Evolutionary conservation across 164 flowering plant genomes (phyloP), one percentile per base, ranked within the genome.

Genomic region (Annona cherimola): DNA sequence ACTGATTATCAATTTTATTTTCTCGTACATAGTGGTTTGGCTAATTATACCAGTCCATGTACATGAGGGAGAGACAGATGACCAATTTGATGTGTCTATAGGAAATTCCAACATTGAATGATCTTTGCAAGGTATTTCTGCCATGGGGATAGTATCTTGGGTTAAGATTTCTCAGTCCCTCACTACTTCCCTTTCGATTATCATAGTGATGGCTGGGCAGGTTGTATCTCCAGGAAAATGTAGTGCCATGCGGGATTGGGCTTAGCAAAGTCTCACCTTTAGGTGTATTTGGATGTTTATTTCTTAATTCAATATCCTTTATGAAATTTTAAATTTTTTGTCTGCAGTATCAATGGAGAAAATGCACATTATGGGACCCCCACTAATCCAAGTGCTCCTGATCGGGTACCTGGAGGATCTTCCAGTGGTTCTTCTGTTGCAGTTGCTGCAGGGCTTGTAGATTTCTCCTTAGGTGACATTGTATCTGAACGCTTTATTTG

Each of bases 361-460:
- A 95, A 93, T 68, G 46, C 42, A 66, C 98, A 95, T 83, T 91
- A 91, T 76, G 99, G 97, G 4, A 95, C 98, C 18, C 98, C 99
- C 59, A 82, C 35, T 67, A 92, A 95, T 79, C 99, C 97, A 73
- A 76, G 82, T 77, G 91, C 92, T 69, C 87, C 86, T 4, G 92
- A 88, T 78, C 81, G 90, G 66, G 83, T 91, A 26, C 98, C 99
- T 66, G 98, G 99, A 78, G 99, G 98, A 80, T 93, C 99, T 57
- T 92, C 99, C 42, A 91, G 99, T 79, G 98, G 98, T 63, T 95
- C 99, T 69, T 97, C 97, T 69, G 99, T 95, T 65, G 90, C 96
- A 16, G 98, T 95, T 68, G 89, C 86, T 68, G 94, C 94, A 63
- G 78, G 54, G 76, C 90, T 92, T 71, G 92, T 80, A n/a, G 96